Evolutionary conservation across 306 rosid species (phyloP), one percentile per base, ranked within the genome.

Genomic region (Cicer pinnatifidum): DNA sequence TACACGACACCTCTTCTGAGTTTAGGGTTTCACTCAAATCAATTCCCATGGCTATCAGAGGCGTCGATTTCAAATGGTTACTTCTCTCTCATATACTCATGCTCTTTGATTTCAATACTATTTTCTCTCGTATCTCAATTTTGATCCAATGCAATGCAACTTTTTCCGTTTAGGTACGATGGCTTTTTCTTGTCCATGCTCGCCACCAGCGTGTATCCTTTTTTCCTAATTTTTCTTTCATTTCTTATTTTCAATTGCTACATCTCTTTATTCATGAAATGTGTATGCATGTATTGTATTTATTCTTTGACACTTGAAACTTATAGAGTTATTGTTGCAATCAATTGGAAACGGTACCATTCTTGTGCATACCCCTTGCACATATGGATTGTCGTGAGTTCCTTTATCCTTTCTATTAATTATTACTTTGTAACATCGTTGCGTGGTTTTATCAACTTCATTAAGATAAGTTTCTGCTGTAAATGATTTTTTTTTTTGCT

Each of bases 121-220:
- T 61, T 58, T 56, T 12, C 0, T 37, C 1, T 65, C 13, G 10
- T 50, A 17, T 61, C 37, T 39, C 13, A 40, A 15, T 72, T 78
- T 53, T 62, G 12, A 62, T 70, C 16, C 11, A 59, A 41, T 37
- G 7, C 11, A 59, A 41, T 37, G 7, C 6, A 20, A 54, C 83
- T 73, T 39, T 17, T 59, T 71, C 61, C 58, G 71, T 80, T 52
- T 86, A 93, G 98, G 98, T 95, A 88, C 44, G 99, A 95, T 78
- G 99, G 97, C 4, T 95, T 91, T 77, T 95, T 95, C 91, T 79
- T 95, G 89, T 90, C 96, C 71, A 95, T 95, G 97, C 96, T 95
- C 78, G 99, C 99, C 69, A 91, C 97, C 16, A 95, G 99, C 39
- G 90, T 91, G 98, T 93, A 93, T 93, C 98, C 97, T 89, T 88